A percentile compares a stretch with the other conserved stretches of the same genome.
These are phyloP conservation scores for Neurospora tetrasperma DNA, from an alignment of 495 filamentous ascomycete genomes.

Conservation along the genomic window DNA sequence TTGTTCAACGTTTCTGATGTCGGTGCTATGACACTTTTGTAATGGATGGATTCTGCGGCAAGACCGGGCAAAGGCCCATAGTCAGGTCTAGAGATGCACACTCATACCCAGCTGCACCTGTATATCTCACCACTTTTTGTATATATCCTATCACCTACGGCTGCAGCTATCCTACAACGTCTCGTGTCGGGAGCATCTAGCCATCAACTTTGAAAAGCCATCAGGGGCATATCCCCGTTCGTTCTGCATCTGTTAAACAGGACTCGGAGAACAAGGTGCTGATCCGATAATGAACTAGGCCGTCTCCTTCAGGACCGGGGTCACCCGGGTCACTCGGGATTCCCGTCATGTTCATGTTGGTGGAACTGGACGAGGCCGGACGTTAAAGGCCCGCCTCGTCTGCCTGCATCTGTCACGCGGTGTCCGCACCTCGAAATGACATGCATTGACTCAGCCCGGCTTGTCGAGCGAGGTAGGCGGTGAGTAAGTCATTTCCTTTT, in stretches of 20 bases:
- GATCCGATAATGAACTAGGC: neutral
- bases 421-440: neutral
- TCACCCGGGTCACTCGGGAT: neutral
- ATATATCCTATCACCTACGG: neutral
- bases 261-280: neutral
- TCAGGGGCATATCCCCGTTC: neutral
- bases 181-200: neutral
- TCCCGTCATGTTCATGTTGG: neutral
- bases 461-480: neutral
- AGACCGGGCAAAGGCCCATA: neutral
- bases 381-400: neutral
- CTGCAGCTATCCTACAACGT: neutral
- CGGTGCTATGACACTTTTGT: neutral
- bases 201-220: neutral
- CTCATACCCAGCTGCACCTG: neutral
- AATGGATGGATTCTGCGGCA: neutral
- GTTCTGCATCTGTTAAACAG: neutral
- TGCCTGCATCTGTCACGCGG: neutral
- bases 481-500: neutral
- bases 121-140: constrained; percentile 1
- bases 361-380: neutral
- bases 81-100: neutral
- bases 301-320: neutral
- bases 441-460: neutral
- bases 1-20: neutral